A percentile compares a stretch with the other conserved stretches of the same genome.
Conservation (phyloP, 306 rosid genomes). For the Cucurbita maxima region DNA sequence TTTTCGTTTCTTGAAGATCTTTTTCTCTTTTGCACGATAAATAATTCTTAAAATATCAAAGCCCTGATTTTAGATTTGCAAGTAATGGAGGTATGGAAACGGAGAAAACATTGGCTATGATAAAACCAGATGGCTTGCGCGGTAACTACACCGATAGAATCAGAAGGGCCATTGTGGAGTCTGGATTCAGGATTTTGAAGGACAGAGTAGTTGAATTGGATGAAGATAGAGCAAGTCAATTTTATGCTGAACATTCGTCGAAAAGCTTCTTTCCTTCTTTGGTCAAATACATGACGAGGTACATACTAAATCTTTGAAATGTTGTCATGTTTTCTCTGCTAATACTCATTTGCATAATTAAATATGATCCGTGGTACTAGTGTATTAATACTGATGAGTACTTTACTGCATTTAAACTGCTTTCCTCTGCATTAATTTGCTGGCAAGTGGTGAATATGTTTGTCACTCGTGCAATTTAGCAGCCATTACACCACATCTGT, state of each 20-base stretch:
- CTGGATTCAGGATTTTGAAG: slow-evolving; percentile 42
- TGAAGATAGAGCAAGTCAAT: slow-evolving; percentile 33
- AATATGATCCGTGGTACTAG: neutral
- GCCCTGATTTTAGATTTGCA: slow-evolving; percentile 27
- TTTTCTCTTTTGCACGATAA: neutral
- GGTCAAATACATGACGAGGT: slow-evolving; percentile 75
- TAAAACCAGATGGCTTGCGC: slow-evolving; percentile 75
- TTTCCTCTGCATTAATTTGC: neutral
- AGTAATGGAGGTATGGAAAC: slow-evolving; percentile 13
- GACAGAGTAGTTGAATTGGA: slow-evolving; percentile 46
- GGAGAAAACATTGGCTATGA: slow-evolving; percentile 56
- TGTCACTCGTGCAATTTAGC: neutral
- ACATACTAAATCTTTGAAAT: neutral
- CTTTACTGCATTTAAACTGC: neutral
- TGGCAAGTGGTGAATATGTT: neutral
- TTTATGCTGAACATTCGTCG: slow-evolving; percentile 63
- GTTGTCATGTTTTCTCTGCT: neutral
- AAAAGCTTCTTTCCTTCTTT: slow-evolving; percentile 53
- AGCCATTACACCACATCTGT: neutral
- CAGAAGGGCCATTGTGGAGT: slow-evolving; percentile 36
- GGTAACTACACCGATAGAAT: slow-evolving; percentile 46
- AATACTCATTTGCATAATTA: neutral
- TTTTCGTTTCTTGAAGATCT: neutral
- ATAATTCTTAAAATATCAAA: neutral
- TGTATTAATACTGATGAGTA: neutral